A percentile compares a stretch with the other conserved stretches of the same genome.
Evolutionary conservation across 2,329 filamentous ascomycete species (phyloP).

Genomic region (Fusarium sp.): DNA sequence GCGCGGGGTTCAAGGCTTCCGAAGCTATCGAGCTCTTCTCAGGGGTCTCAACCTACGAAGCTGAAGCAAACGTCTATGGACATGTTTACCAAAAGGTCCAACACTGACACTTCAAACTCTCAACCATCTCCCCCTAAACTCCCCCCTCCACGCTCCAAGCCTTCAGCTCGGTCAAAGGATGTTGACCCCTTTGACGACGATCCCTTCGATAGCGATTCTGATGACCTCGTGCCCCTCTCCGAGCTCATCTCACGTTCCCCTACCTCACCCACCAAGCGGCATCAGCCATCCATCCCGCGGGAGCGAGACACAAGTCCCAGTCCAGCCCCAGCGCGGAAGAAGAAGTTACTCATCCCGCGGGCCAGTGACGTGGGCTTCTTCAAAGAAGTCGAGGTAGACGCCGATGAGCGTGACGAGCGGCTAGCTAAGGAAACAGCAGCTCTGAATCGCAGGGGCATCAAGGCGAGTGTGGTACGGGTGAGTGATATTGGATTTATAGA

Average conservation of each 20-base stretch:
- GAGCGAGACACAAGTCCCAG: slow-evolving; percentile 21
- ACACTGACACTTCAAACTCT: slow-evolving; percentile 4
- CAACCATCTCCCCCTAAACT: slow-evolving; percentile 14
- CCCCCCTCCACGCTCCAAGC: not conserved
- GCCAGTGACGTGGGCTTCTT: slow-evolving; percentile 52
- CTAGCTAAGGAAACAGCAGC: slow-evolving; percentile 34
- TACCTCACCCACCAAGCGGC: slow-evolving; percentile 20
- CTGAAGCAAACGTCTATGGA: slow-evolving; percentile 50
- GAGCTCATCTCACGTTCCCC: slow-evolving; percentile 17
- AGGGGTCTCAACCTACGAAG: slow-evolving; percentile 18
- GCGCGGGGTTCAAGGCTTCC: not conserved
- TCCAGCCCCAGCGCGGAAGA: slow-evolving; percentile 42
- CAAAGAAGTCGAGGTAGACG: slow-evolving; percentile 44
- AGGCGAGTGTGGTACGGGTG: slow-evolving; percentile 36
- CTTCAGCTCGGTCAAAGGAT: not conserved
- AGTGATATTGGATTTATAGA: slow-evolving; percentile 49
- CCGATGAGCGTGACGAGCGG: slow-evolving; percentile 40
- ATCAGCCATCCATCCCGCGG: not conserved
- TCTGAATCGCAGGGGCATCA: slow-evolving; percentile 25
- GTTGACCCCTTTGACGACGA: not conserved
- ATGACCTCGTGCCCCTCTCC: slow-evolving; percentile 29
- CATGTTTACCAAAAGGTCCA: slow-evolving; percentile 38
- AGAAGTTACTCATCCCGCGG: slow-evolving; percentile 52
- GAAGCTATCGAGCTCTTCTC: slow-evolving; percentile 3
- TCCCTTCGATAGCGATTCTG: slow-evolving; percentile 27